Evolutionary conservation across 352 stramenopile genomes (phyloP).

Genomic region (Globisporangium acanthophoron): DNA sequence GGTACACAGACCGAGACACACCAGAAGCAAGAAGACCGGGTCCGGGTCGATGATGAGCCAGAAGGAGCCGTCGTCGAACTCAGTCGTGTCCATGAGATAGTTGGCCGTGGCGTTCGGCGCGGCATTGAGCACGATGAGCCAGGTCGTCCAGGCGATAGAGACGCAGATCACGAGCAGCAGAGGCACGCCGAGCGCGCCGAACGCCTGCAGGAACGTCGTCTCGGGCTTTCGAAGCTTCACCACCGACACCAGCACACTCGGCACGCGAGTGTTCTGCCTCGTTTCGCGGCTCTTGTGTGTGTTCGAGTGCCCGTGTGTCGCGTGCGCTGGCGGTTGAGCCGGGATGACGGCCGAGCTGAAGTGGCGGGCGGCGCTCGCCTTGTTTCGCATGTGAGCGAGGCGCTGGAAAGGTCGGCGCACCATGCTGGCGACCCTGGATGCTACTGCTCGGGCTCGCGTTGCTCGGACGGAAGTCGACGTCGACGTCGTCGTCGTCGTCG

Average conservation of each 20-base stretch:
- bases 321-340: background rate
- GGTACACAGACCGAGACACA: background rate
- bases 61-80: constrained; percentile 11
- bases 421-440: background rate
- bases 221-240: background rate
- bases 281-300: background rate
- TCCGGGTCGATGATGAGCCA: constrained; percentile 14
- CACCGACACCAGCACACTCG: background rate
- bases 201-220: background rate
- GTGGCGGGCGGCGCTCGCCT: background rate
- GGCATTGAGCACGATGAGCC: constrained; percentile 9
- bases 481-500: too few relatives aligned
- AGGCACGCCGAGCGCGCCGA: constrained; percentile 1
- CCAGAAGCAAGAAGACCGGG: background rate
- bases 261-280: background rate
- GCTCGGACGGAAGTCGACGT: background rate
- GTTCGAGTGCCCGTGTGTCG: background rate
- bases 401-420: background rate
- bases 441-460: background rate
- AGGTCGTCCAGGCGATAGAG: constrained; percentile 4
- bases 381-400: background rate
- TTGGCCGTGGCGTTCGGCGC: constrained; percentile 10
- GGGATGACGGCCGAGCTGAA: background rate
- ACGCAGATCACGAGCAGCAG: constrained; percentile 8
- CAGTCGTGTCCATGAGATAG: constrained; percentile 10